Conservation (phyloP, 176 grass and related monocot genomes). For the Avena sativa region DNA sequence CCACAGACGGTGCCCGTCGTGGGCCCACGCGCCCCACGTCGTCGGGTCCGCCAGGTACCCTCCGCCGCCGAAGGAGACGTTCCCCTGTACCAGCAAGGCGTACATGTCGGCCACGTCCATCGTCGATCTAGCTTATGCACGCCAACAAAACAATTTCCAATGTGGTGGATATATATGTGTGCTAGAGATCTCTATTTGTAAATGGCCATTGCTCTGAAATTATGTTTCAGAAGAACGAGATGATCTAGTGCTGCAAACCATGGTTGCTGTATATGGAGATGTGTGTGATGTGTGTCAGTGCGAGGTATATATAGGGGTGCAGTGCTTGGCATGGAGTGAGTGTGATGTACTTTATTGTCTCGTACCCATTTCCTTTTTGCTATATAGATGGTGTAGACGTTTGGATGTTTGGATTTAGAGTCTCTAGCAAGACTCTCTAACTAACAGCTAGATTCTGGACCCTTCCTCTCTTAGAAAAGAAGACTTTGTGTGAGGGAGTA, state of each 20-base stretch:
- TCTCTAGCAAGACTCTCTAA: conserved; percentile 7
- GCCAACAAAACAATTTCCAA: not conserved
- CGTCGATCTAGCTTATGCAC: not conserved
- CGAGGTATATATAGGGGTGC: not conserved
- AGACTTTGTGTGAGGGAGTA: conserved; percentile 1
- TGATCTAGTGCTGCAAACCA: not conserved
- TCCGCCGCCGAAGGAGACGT: not conserved
- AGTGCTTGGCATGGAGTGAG: not conserved
- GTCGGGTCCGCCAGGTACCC: not conserved
- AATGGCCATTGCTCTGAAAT: not conserved
- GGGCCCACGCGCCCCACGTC: conserved; percentile 17
- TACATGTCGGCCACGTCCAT: conserved; percentile 28
- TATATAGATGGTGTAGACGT: not conserved
- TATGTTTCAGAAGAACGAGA: not conserved
- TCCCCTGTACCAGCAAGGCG: not conserved
- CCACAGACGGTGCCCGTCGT: conserved; percentile 49
- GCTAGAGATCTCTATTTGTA: not conserved
- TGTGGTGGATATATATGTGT: not conserved
- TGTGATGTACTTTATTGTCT: conserved; percentile 15
- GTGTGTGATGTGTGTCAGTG: not conserved
- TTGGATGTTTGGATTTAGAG: not conserved
- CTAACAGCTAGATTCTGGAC: conserved; percentile 13
- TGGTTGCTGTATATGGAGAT: too few relatives aligned
- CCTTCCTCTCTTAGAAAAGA: not conserved
- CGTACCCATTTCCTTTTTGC: not conserved